phyloP scores from a whole-genome alignment of 352 stramenopile species.

The Phytopythium vexans region DNA sequence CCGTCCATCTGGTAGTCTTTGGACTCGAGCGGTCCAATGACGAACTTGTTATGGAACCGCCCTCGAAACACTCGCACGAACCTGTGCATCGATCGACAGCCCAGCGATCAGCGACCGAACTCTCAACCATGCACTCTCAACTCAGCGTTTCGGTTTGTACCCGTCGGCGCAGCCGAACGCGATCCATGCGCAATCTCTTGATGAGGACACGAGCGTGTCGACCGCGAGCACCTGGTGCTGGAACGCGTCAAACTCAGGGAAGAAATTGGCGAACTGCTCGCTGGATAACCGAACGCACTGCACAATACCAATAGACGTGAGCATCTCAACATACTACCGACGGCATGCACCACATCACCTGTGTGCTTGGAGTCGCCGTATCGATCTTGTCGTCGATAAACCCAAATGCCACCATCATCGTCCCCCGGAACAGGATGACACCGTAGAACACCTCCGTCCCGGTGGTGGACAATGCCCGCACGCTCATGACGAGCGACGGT shows the following conservation, averaged over 20 bases:
- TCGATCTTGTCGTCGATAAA: constrained; percentile 36
- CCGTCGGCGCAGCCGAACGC: constrained; percentile 71
- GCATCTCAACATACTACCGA: too few species aligned
- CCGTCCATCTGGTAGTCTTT: constrained; percentile 59
- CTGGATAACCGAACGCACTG: constrained; percentile 46
- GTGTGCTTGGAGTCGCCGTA: neutral
- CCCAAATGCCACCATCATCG: constrained; percentile 61
- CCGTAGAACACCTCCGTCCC: constrained; percentile 42
- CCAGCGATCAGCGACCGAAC: too few species aligned
- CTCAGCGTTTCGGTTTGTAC: constrained; percentile 20
- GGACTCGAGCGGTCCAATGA: constrained; percentile 42
- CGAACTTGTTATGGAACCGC: constrained; percentile 18
- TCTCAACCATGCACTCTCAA: too few species aligned
- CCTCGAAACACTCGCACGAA: constrained; percentile 54
- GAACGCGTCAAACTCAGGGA: constrained; percentile 66
- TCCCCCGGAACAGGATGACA: constrained; percentile 55
- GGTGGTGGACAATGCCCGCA: constrained; percentile 25
- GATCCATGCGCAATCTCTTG: constrained; percentile 34
- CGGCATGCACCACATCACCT: constrained; percentile 4
- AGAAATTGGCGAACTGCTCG: constrained; percentile 64
- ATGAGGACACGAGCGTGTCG: constrained; percentile 23
- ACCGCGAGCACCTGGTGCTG: constrained; percentile 49
- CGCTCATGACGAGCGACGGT: constrained; percentile 48
- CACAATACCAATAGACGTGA: neutral
- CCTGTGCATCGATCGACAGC: constrained; percentile 9